phyloP scores from a whole-genome alignment of 148 eudicot genomes.

The Vaccinium myrtillus region DNA sequence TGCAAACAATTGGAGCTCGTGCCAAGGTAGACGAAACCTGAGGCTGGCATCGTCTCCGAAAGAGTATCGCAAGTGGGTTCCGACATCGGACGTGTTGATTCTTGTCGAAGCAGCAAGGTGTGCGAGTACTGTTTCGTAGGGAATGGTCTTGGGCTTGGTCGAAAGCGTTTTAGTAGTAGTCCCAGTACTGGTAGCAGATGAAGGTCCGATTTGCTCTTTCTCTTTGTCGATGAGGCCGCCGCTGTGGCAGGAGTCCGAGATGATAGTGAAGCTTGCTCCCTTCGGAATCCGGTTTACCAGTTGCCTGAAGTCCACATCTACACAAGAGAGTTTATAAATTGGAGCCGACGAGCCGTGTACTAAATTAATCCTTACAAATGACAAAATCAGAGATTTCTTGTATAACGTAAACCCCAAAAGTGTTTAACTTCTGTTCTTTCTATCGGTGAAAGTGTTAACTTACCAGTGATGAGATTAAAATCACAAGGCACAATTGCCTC shows the following conservation, averaged over 20 bases:
- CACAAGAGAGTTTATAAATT: neutral
- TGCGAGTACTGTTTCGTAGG: constrained; percentile 35
- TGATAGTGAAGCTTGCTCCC: constrained; percentile 59
- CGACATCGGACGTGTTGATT: constrained; percentile 35
- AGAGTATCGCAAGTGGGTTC: constrained; percentile 35
- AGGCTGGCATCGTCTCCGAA: constrained; percentile 48
- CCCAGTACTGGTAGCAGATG: neutral
- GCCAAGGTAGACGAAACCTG: constrained; percentile 34
- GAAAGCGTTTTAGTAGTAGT: too few relatives aligned
- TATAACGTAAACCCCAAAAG: neutral
- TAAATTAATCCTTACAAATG: too few relatives aligned
- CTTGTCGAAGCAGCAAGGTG: constrained; percentile 40
- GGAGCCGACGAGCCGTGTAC: neutral
- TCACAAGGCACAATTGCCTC: constrained; percentile 72
- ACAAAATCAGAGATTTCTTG: too few relatives aligned
- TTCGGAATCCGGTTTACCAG: constrained; percentile 58
- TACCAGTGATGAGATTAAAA: constrained; percentile 68
- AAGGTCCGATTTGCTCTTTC: constrained; percentile 66
- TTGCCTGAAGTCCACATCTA: constrained; percentile 62
- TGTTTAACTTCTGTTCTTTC: neutral
- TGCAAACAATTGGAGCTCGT: constrained; percentile 23
- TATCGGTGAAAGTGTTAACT: neutral
- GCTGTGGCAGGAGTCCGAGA: constrained; percentile 69
- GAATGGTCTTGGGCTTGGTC: constrained; percentile 34
- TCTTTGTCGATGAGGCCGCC: constrained; percentile 74